Percentiles rank a stretch among this genome's conserved stretches.
phyloP scores from a whole-genome alignment of 2,329 filamentous ascomycete species.

The Ascochyta fabae region DNA sequence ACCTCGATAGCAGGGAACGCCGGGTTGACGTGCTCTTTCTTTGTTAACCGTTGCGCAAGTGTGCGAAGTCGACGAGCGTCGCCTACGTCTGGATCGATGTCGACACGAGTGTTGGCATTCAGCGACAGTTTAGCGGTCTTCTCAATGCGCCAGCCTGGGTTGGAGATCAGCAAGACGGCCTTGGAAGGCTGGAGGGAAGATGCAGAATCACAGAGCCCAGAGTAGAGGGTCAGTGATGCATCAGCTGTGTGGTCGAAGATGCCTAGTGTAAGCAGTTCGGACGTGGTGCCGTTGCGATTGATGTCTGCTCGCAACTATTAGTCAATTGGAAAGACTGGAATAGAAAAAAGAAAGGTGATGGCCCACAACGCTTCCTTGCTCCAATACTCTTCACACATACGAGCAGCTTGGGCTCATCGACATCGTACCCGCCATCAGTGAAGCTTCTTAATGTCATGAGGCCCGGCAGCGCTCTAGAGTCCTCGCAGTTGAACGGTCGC shows the following conservation, averaged over 20 bases:
- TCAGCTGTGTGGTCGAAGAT: slow-evolving; percentile 66
- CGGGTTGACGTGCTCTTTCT: slow-evolving; percentile 59
- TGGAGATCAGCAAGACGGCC: slow-evolving; percentile 60
- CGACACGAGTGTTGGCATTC: slow-evolving; percentile 57
- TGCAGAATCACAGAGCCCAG: slow-evolving; percentile 55
- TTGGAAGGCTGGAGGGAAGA: slow-evolving; percentile 55
- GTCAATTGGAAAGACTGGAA: not conserved
- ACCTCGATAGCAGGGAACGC: slow-evolving; percentile 53
- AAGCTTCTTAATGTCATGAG: slow-evolving; percentile 66
- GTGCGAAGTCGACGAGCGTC: slow-evolving; percentile 62
- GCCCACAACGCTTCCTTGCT: slow-evolving; percentile 55
- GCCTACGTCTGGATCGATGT: slow-evolving; percentile 61
- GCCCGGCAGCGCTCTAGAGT: slow-evolving; percentile 49
- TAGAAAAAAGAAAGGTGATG: not conserved
- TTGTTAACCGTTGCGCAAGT: slow-evolving; percentile 56
- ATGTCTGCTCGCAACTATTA: slow-evolving; percentile 45
- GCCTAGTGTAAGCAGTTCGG: slow-evolving; percentile 57
- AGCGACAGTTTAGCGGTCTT: slow-evolving; percentile 46
- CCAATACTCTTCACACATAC: slow-evolving; percentile 66
- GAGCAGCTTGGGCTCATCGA: slow-evolving; percentile 59
- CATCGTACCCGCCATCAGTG: slow-evolving; percentile 61
- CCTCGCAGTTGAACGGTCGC: slow-evolving; percentile 54
- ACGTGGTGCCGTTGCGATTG: slow-evolving; percentile 55
- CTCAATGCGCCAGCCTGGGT: slow-evolving; percentile 51
- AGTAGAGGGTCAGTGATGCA: slow-evolving; percentile 62